phyloP scores from a whole-genome alignment of 1,284 basidiomycete genomes.

The Trichosporon coremiiforme region DNA sequence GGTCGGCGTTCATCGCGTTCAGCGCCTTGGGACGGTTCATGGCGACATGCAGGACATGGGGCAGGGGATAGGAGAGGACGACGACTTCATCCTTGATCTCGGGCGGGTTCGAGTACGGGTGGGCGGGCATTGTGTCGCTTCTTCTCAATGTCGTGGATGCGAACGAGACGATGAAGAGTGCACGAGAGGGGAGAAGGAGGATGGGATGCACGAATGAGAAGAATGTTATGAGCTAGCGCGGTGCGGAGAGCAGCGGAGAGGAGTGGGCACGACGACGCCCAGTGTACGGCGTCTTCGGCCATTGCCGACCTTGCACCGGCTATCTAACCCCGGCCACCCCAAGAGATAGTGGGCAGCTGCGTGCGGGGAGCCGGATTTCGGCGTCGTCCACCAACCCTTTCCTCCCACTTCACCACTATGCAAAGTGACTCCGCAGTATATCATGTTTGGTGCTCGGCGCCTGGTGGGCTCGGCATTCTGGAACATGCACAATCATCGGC shows the following conservation, averaged over 20 bases:
- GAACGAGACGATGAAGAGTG: neutral
- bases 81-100: conserved; percentile 26
- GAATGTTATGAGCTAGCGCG: neutral
- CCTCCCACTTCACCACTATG: neutral
- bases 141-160: neutral
- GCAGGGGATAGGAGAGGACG: conserved; percentile 25
- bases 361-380: neutral
- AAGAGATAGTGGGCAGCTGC: neutral
- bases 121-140: neutral
- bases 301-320: conserved; percentile 5
- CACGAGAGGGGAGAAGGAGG: neutral
- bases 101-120: conserved; percentile 22
- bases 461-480: neutral
- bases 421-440: neutral
- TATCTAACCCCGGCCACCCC: conserved; percentile 12
- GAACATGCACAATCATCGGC: neutral
- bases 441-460: neutral
- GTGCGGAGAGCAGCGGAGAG: neutral
- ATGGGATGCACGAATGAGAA: neutral
- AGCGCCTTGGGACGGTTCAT: conserved; percentile 33
- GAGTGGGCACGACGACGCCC: neutral
- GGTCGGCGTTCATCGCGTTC: conserved; percentile 30
- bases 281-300: conserved; percentile 6
- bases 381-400: neutral
- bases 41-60: conserved; percentile 29